These are phyloP conservation scores for Tylopilus felleus DNA, from an alignment of 768 basidiomycete species.

Conservation along the genomic window DNA sequence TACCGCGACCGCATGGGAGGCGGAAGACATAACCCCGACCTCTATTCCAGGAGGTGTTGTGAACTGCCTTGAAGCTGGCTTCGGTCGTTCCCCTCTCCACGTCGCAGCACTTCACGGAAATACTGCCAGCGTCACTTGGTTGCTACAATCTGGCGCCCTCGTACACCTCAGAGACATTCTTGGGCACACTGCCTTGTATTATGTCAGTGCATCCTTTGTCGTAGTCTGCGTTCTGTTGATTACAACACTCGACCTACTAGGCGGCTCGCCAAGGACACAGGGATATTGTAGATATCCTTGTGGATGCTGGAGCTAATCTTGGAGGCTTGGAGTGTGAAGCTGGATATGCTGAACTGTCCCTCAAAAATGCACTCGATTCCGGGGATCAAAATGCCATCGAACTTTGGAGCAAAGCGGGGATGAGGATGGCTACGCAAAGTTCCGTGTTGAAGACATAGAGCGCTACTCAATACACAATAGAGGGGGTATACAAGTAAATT, in stretches of 20 bases:
- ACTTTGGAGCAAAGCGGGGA: constrained; percentile 58
- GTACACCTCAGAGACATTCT: constrained; percentile 79
- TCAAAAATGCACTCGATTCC: constrained; percentile 34
- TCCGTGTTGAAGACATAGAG: not conserved
- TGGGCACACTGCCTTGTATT: constrained; percentile 83
- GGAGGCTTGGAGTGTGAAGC: constrained; percentile 61
- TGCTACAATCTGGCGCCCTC: constrained; percentile 72
- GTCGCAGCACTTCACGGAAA: constrained; percentile 72
- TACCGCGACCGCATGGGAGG: constrained; percentile 24
- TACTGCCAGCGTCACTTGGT: constrained; percentile 35
- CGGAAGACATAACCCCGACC: constrained; percentile 15
- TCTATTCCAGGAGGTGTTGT: constrained; percentile 63
- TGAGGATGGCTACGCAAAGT: constrained; percentile 6
- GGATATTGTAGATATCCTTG: constrained; percentile 56
- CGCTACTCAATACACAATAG: constrained; percentile 7
- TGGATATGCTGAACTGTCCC: constrained; percentile 52
- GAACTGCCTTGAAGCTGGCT: constrained; percentile 67
- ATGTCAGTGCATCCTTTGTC: constrained; percentile 43
- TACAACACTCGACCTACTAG: constrained; percentile 32
- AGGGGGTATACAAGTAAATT: constrained; percentile 16
- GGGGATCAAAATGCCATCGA: constrained; percentile 44
- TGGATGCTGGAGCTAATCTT: constrained; percentile 72
- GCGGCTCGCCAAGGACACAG: constrained; percentile 72
- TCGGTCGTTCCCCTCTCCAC: constrained; percentile 75
- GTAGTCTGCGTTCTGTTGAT: not conserved